Percentiles rank a stretch among this genome's conserved stretches.
Evolutionary conservation across 495 filamentous ascomycete genomes (phyloP).

Genomic region (Penicillium alfredii): DNA sequence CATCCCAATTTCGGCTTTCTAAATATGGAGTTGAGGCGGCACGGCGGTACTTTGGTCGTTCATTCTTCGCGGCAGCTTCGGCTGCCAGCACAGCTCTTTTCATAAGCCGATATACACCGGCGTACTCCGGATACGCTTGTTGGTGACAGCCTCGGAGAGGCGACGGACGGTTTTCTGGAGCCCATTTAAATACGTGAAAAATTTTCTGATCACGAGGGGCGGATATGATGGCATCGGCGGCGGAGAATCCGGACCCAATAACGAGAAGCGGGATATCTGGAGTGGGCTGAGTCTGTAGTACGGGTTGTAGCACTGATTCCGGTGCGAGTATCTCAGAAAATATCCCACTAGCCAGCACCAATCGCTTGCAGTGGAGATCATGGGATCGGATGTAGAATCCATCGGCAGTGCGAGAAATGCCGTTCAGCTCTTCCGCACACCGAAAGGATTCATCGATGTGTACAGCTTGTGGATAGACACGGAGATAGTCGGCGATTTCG

Average conservation of each 20-base stretch:
- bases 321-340: slow-evolving; percentile 54
- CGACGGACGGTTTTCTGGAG: slow-evolving; percentile 48
- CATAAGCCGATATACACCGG: slow-evolving; percentile 59
- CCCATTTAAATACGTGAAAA: slow-evolving; percentile 60
- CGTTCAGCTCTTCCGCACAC: slow-evolving; percentile 35
- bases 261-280: slow-evolving; percentile 43
- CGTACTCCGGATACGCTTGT: slow-evolving; percentile 63
- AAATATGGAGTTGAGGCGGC: slow-evolving; percentile 41
- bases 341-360: slow-evolving; percentile 60
- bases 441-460: slow-evolving; percentile 48
- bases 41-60: slow-evolving; percentile 26
- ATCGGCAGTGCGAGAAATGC: slow-evolving; percentile 38
- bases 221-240: slow-evolving; percentile 58
- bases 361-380: slow-evolving; percentile 50
- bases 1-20: slow-evolving; percentile 44
- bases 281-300: slow-evolving; percentile 23
- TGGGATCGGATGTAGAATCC: slow-evolving; percentile 52
- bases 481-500: slow-evolving; percentile 55
- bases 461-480: slow-evolving; percentile 49
- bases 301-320: slow-evolving; percentile 40
- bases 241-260: slow-evolving; percentile 61
- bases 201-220: slow-evolving; percentile 46
- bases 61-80: slow-evolving; percentile 8
- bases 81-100: slow-evolving; percentile 43
- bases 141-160: slow-evolving; percentile 58